phyloP scores from a whole-genome alignment of 345 rosid species.

The Bretschneidera sinensis region DNA sequence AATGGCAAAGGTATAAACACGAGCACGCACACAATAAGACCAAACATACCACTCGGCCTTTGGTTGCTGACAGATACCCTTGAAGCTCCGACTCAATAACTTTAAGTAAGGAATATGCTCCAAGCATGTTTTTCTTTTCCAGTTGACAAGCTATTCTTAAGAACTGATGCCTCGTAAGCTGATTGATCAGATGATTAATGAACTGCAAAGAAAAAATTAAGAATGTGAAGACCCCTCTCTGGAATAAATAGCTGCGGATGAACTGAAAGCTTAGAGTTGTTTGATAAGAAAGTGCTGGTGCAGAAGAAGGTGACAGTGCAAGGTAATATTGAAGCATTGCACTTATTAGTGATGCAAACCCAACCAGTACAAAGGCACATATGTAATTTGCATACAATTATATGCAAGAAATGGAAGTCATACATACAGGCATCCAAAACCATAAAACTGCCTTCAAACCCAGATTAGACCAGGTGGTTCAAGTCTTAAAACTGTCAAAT shows the following conservation, averaged over 20 bases:
- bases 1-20: not conserved
- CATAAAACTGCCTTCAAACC: too few species aligned
- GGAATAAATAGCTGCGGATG: not conserved
- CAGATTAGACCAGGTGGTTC: too few species aligned
- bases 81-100: conserved; percentile 89
- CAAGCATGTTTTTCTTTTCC: conserved; percentile 85
- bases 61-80: conserved; percentile 74
- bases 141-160: conserved; percentile 83
- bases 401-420: too few species aligned
- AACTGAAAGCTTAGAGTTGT: too few species aligned
- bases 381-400: too few species aligned
- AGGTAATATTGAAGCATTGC: too few species aligned
- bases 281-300: too few species aligned
- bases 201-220: conserved; percentile 43
- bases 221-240: not conserved
- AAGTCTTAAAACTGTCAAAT: too few species aligned
- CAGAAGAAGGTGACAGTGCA: too few species aligned
- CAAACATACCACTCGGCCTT: conserved; percentile 76
- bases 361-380: too few species aligned
- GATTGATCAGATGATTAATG: conserved; percentile 84
- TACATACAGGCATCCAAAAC: too few species aligned
- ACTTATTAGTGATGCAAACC: too few species aligned
- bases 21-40: conserved; percentile 4
- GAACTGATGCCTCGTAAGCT: conserved; percentile 91
- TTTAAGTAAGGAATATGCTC: conserved; percentile 82